Percentiles rank a stretch among this genome's conserved stretches.
Conservation (phyloP, 2,329 filamentous ascomycete species). For the Falciphora oryzae region DNA sequence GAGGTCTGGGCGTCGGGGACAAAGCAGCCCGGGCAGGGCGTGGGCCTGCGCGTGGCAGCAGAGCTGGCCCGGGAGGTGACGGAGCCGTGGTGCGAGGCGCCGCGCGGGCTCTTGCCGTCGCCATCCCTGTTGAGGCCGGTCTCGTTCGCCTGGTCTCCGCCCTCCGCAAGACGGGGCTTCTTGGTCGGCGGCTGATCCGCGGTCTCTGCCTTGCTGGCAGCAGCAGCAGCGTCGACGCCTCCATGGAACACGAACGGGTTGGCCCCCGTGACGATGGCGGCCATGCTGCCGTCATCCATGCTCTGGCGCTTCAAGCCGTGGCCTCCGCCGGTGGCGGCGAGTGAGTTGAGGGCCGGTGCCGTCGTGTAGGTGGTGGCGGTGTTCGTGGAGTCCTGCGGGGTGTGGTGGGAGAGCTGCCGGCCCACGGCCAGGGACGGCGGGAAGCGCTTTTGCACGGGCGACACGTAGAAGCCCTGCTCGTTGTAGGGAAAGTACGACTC, state of each 20-base stretch:
- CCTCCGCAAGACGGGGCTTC: constrained; percentile 1
- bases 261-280: background rate
- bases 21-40: constrained; percentile 3
- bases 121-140: background rate
- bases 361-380: background rate
- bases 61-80: background rate
- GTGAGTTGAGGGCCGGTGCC: background rate
- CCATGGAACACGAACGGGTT: constrained; percentile 1
- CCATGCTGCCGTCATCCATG: background rate
- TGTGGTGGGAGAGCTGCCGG: background rate
- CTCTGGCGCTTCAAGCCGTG: background rate
- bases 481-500: background rate
- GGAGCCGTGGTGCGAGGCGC: background rate
- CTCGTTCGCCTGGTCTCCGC: background rate
- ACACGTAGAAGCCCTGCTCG: constrained; percentile 9
- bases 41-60: background rate
- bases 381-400: background rate
- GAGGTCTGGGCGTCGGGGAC: background rate
- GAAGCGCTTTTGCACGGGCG: constrained; percentile 5
- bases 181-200: constrained; percentile 1
- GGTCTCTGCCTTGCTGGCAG: background rate
- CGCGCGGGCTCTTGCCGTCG: background rate
- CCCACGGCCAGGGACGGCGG: background rate
- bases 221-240: background rate
- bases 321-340: background rate